Base-by-base conservation (phyloP, 2,329 filamentous ascomycete species). In the Clarireedia monteithiana region DNA sequence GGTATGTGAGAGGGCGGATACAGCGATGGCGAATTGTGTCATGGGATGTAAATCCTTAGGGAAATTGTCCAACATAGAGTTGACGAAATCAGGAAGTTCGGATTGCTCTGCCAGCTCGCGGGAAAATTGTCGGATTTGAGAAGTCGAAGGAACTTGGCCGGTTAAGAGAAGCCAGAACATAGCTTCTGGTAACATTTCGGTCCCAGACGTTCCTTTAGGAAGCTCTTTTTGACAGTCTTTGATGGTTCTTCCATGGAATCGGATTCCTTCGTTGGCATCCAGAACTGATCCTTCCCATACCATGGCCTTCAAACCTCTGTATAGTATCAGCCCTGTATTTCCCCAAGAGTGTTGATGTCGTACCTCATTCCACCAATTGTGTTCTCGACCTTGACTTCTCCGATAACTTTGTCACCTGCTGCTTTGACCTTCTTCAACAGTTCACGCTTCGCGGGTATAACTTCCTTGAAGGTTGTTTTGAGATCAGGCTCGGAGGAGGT, bases 131-230 rank as follows among this genome's bases (percentile, higher is more conserved):
- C 92, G 88, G 60, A 94, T 83, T 73, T 99, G 94, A 60, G 77
- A 76, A 23, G 85, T 86, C 1, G 88, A 89, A 24, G 94, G 94
- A 23, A 97, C 88, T 73, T 95, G 81, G 58, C 94, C 94, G 9
- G 94, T 99, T 65, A 99, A 79, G 50, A 99, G 84, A 44, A 97
- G 84, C 94, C 94, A 99, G 81, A 99, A 99, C 94, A 99, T 99
- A 73, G 92, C 85, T 75, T 99, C 94, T 48, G 94, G 94, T 12
- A 97, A 82, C 94, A 97, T 99, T 76, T 97, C 92, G 5, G 90
- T 95, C 67, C 92, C 90, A 2, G 88, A 83, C 58, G 82, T 90
- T 64, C 92, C 94, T 79, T 96, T 97, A 70, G 94, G 91, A 15
- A 97, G 84, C 72, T 91, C 86, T 64, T 85, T 83, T 71, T 97